Conservation (phyloP, 148 eudicot genomes). For the Agrostemma githago region DNA sequence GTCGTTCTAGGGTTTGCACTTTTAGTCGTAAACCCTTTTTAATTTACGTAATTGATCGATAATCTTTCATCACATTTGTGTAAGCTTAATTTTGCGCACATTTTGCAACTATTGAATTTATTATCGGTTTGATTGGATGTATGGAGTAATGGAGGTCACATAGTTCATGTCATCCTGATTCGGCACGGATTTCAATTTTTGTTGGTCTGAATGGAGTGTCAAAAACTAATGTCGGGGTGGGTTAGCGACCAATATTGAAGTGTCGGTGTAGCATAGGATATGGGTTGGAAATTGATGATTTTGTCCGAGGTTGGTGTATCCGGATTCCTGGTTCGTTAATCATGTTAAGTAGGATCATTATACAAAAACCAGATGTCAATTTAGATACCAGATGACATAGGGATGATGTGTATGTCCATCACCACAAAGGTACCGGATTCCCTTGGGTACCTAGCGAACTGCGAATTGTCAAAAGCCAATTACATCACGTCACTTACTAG, state of each 20-base stretch:
- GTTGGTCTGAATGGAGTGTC: too few species aligned
- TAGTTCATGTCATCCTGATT: too few species aligned
- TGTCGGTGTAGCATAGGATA: too few species aligned
- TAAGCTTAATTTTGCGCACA: not conserved
- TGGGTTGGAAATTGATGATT: not conserved
- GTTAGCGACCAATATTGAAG: too few species aligned
- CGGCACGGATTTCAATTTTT: too few species aligned
- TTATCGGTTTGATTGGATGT: conserved; percentile 1
- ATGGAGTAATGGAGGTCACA: not conserved
- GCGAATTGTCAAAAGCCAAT: too few species aligned
- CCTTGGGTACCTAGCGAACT: not conserved
- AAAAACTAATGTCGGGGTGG: too few species aligned
- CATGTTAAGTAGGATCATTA: not conserved
- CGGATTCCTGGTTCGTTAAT: not conserved
- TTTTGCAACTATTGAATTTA: not conserved
- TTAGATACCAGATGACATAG: not conserved
- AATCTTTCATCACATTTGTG: not conserved
- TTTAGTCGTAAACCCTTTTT: not conserved
- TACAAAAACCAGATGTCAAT: not conserved
- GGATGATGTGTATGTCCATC: not conserved
- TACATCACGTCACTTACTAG: too few species aligned
- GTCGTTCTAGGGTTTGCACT: not conserved
- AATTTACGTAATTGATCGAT: not conserved
- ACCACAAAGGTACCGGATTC: not conserved
- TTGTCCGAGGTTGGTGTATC: not conserved